Evolutionary conservation across 2,329 filamentous ascomycete genomes (phyloP).

Genomic region (Fusarium longipes): DNA sequence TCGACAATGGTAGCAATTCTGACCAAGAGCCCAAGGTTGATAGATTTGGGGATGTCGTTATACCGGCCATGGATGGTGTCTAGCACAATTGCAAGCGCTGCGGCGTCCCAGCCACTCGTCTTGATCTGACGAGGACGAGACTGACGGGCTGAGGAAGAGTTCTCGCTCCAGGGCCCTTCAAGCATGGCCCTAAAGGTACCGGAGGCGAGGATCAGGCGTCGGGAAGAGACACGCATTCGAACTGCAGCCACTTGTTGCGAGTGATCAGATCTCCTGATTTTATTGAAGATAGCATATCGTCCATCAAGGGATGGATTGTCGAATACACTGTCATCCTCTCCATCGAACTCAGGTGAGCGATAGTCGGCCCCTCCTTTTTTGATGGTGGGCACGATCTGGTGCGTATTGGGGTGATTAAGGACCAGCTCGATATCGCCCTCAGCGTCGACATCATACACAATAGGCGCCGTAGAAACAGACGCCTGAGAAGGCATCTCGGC

Average conservation of each 20-base stretch:
- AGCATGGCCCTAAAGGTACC: not conserved
- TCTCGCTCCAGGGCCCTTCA: not conserved
- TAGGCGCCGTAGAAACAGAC: too few species aligned
- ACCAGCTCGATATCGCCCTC: not conserved
- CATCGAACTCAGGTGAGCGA: too few species aligned
- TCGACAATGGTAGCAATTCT: constrained; percentile 4
- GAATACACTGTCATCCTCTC: not conserved
- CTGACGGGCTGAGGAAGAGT: rapidly evolving
- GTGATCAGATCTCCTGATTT: too few species aligned
- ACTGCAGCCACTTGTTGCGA: not conserved
- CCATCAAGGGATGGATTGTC: not conserved
- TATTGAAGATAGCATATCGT: not conserved
- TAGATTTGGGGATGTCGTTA: rapidly evolving
- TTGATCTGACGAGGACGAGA: not conserved
- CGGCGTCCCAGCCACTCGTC: not conserved
- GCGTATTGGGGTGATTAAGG: not conserved
- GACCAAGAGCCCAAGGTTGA: not conserved
- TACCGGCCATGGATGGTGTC: constrained; percentile 17
- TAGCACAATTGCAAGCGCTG: not conserved
- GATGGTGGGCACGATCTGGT: not conserved
- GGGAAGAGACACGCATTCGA: not conserved
- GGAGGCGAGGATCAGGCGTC: not conserved
- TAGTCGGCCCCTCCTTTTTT: not conserved
- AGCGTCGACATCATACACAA: not conserved
- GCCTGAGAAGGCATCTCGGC: too few species aligned